Base-by-base conservation (phyloP, 331 rosid genomes). In the Saraca asoca region DNA sequence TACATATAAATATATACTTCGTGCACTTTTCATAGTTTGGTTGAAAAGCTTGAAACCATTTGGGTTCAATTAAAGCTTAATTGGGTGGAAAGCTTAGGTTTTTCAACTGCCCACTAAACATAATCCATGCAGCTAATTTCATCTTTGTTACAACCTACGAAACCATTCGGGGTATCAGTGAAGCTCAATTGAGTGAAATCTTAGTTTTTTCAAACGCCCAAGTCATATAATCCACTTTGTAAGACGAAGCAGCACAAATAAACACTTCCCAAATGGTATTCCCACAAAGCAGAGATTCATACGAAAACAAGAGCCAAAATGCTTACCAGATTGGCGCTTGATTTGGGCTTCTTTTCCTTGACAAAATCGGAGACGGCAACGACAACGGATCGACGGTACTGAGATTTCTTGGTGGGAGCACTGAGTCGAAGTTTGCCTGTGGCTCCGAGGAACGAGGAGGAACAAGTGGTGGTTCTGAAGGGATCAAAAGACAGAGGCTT, bases 391-490 rank as follows among this genome's bases (percentile, higher is more conserved):
- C 85, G 75, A 65, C 82, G 91, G 76, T 60, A 58, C 19, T 58
- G 72, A 74, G 24, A 49, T 63, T 71, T 53, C 24, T 38, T 71
- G 14, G 80, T 9, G n/a, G 68, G 34, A 75, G 85, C 51, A 68
- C 49, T 61, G 77, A 65, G 37, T 15, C 96, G 87, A 70, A 90
- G 78, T 62, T 74, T 83, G 51, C 51, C 80, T 17, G 80, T 61
- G 70, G 97, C 86, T 86, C 96, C 96, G 59, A 90, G 75, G 56
- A 88, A 94, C 64, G 89, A 69, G 56, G 88, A 62, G 65, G 31
- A 24, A 24, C 31, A 24, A 24, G 31, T 24, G 31, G 53, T 14
- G 53, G 80, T 14, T 64, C 62, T 79, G 71, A 78, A 68, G 58
- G 81, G 73, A 24, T 76, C 78, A 33, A 78, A 67, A 7, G 82